These are phyloP conservation scores for Venturiaceae sp. DNA, from an alignment of 2,329 filamentous ascomycete species.

Conservation along the genomic window DNA sequence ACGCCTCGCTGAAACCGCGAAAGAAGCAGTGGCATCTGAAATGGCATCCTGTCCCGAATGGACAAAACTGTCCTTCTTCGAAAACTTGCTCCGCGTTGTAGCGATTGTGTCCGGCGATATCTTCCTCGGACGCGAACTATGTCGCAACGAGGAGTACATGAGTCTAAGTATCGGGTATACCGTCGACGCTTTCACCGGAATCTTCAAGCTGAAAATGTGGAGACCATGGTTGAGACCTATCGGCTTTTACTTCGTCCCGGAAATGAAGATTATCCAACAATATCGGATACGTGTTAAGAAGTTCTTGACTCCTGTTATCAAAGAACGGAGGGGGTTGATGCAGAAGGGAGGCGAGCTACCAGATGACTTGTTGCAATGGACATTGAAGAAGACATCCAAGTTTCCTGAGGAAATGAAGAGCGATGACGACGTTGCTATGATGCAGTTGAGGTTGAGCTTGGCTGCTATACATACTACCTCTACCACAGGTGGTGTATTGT, in stretches of 20 bases:
- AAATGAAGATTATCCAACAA: conserved; percentile 14
- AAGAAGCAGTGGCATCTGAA: neutral
- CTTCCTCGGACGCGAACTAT: conserved; percentile 1
- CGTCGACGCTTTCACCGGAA: neutral
- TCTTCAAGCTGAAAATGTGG: neutral
- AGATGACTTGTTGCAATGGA: neutral
- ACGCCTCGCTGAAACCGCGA: neutral
- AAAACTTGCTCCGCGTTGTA: neutral
- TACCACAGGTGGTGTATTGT: neutral
- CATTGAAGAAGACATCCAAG: neutral
- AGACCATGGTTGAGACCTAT: neutral
- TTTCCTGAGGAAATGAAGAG: neutral
- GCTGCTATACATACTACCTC: neutral
- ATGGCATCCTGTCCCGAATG: conserved; percentile 2
- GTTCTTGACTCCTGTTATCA: neutral
- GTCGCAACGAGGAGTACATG: conserved; percentile 2
- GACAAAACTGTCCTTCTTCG: neutral
- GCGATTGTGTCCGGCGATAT: neutral
- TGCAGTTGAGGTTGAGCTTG: neutral
- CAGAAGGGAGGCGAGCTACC: neutral
- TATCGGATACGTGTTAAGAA: conserved; percentile 16
- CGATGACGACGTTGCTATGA: neutral
- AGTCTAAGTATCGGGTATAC: neutral
- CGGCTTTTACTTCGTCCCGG: neutral
- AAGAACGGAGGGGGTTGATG: neutral